Evolutionary conservation across 2,329 filamentous ascomycete species (phyloP).

Genomic region (Cladosporium cucumerinum): DNA sequence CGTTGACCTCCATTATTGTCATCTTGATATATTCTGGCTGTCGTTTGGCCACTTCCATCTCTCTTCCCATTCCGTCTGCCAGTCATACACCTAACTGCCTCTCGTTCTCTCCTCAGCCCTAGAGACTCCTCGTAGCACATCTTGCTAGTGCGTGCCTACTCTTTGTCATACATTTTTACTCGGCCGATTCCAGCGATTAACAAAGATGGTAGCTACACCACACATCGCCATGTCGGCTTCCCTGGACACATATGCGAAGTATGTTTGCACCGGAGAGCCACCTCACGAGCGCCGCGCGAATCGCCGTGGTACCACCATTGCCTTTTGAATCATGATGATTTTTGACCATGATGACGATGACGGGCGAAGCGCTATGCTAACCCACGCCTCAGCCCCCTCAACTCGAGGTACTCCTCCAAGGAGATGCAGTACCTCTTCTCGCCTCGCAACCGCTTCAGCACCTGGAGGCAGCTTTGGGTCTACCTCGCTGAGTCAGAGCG

Average conservation of each 20-base stretch:
- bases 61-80: background rate
- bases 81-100: background rate
- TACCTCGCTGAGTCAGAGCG: constrained; percentile 78
- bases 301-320: background rate
- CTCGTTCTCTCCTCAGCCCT: background rate
- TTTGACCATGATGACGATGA: background rate
- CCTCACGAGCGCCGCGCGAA: background rate
- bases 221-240: constrained; percentile 25
- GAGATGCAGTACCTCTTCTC: constrained; percentile 81
- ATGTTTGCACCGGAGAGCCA: constrained; percentile 17
- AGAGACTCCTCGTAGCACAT: constrained; percentile 13
- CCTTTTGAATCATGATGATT: background rate
- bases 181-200: background rate
- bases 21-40: constrained; percentile 1
- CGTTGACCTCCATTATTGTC: background rate
- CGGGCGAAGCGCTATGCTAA: constrained; percentile 19
- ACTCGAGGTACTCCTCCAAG: constrained; percentile 66
- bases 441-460: constrained; percentile 68
- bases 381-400: constrained; percentile 64
- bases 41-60: background rate
- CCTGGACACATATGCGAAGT: constrained; percentile 34
- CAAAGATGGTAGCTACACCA: constrained; percentile 17
- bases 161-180: constrained; percentile 1
- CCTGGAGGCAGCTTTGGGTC: constrained; percentile 83
- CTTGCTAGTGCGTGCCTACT: constrained; percentile 7